Evolutionary conservation across 306 rosid species (phyloP), one percentile per base, ranked within the genome.

Genomic region (Pterocarpus macrocarpus): DNA sequence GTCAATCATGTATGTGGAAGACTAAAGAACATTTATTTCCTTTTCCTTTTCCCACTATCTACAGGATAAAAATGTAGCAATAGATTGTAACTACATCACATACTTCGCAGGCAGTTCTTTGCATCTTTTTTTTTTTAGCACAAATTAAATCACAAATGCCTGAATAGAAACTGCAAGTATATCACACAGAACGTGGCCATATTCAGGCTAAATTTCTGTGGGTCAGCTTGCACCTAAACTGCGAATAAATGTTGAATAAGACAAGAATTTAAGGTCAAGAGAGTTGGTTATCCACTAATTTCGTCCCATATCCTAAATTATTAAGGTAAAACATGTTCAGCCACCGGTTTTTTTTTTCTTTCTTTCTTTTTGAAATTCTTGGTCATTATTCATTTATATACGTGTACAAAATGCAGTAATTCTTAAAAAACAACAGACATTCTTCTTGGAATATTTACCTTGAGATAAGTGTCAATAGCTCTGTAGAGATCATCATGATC

Each of bases 401-500:
- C 50, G 59, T 8, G 52, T 47, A 69, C 78, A 69, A 38, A 65
- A 52, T 50, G 49, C 32, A 64, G 79, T 64, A 80, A 85, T 64
- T 64, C 22, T n/a, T 69, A 65, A 55, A 86, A 61, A 10, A 58
- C 9, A 84, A 66, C 5, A 44, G 22, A 58, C 7, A 44, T 35
- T 57, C 2, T 17, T 66, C 2, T 34, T 64, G 0, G 28, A 77
- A 69, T 36, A 69, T 64, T 88, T 90, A 93, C 97, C 97, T 91
- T 93, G 73, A 93, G 97, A 80, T 87, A 93, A 81, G 80, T 85
- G 89, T 93, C 97, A 85, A 90, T 87, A 13, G 97, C 97, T 80
- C 83, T 81, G 90, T 93, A 93, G 73, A 93, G 88, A 58, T 93
- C 97, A 82, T 93, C 97, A 82, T 93, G 97, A 56, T 93, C 97